phyloP scores from a whole-genome alignment of 2,329 filamentous ascomycete genomes.

The Aspergillus aculeatinus region DNA sequence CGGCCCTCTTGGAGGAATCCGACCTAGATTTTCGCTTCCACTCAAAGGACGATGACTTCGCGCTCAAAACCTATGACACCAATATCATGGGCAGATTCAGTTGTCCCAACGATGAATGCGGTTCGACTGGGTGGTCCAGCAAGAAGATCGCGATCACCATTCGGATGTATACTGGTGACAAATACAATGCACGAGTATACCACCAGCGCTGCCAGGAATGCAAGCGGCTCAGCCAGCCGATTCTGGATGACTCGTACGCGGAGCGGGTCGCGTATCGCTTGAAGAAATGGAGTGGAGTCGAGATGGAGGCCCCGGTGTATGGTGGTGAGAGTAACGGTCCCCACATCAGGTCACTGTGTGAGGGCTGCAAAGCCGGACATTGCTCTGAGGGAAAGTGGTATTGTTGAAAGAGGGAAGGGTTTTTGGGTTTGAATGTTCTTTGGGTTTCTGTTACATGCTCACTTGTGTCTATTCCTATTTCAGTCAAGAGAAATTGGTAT shows the following conservation, averaged over 20 bases:
- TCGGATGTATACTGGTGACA: conserved; percentile 36
- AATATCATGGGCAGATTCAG: conserved; percentile 45
- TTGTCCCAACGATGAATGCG: conserved; percentile 37
- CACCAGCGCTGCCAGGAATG: conserved; percentile 44
- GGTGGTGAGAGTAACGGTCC: conserved; percentile 23
- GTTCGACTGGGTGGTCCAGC: conserved; percentile 39
- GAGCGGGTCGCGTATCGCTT: conserved; percentile 46
- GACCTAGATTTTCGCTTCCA: conserved; percentile 31
- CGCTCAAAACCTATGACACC: conserved; percentile 32
- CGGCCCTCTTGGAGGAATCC: conserved; percentile 31
- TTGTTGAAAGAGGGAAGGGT: too few relatives aligned
- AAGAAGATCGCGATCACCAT: conserved; percentile 46
- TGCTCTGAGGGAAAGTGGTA: neutral
- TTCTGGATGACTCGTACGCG: conserved; percentile 41
- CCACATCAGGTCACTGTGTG: conserved; percentile 29
- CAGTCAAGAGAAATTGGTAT: too few relatives aligned
- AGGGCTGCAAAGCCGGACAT: conserved; percentile 29
- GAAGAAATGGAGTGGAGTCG: conserved; percentile 42
- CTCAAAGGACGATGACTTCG: conserved; percentile 25
- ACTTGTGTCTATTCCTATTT: too few relatives aligned
- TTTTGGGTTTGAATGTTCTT: too few relatives aligned
- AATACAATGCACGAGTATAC: conserved; percentile 49
- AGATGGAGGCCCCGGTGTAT: conserved; percentile 21
- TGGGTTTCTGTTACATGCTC: too few relatives aligned
- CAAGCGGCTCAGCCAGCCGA: conserved; percentile 33